These are phyloP conservation scores for Naumovozyma castellii DNA, from an alignment of 805 yeast species.

Conservation along the genomic window DNA sequence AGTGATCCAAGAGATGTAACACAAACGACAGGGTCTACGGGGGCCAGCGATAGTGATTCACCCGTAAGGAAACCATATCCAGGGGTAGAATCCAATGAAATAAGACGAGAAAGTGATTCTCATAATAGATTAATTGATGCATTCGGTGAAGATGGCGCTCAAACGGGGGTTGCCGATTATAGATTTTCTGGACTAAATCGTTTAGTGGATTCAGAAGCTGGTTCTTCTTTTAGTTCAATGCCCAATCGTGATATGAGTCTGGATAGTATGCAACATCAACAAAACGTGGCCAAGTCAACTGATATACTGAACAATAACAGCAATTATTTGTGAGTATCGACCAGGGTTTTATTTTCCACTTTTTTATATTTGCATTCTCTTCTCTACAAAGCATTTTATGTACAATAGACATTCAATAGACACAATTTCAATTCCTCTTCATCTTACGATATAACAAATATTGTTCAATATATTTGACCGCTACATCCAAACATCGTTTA, in stretches of 20 bases:
- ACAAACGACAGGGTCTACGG: constrained; percentile 1
- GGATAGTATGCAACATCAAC: constrained; percentile 7
- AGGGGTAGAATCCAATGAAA: constrained; percentile 5
- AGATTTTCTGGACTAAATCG: constrained; percentile 7
- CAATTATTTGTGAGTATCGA: too few relatives aligned
- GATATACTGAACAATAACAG: neutral
- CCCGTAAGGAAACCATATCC: constrained; percentile 12
- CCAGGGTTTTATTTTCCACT: too few relatives aligned
- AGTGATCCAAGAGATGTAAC: neutral
- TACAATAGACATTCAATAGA: too few relatives aligned
- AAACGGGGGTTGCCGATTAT: constrained; percentile 4
- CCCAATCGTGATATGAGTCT: constrained; percentile 12
- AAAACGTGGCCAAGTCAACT: neutral
- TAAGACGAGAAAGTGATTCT: constrained; percentile 19
- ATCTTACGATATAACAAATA: too few relatives aligned
- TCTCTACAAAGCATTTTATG: too few relatives aligned
- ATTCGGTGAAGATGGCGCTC: constrained; percentile 9
- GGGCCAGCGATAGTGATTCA: neutral
- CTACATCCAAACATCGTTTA: neutral
- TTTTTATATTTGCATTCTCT: too few relatives aligned
- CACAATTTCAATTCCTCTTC: too few relatives aligned
- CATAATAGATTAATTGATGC: constrained; percentile 18
- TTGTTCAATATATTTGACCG: too few relatives aligned
- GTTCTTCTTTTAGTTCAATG: constrained; percentile 2
- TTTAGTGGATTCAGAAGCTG: constrained; percentile 4